Evolutionary conservation across 805 yeast species (phyloP).

Genomic region (Ogataea henricii): DNA sequence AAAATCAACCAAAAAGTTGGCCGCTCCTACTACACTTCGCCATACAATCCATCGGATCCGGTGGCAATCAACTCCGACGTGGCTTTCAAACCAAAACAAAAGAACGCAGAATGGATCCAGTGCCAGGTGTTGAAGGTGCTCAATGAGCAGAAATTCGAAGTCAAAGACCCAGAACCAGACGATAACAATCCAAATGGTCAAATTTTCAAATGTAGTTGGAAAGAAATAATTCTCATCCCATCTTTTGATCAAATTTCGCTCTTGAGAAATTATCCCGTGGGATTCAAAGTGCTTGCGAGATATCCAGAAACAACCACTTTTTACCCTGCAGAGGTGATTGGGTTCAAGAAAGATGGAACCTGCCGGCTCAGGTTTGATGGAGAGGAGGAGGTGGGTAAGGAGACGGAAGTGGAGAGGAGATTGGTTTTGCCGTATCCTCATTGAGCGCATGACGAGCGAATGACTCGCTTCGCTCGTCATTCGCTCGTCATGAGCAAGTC

Average conservation of each 20-base stretch:
- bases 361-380: conserved; percentile 90
- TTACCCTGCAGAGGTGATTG: conserved; percentile 90
- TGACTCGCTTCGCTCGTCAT: not conserved
- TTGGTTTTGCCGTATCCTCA: conserved; percentile 76
- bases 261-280: conserved; percentile 62
- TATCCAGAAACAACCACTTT: conserved; percentile 98
- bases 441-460: conserved; percentile 1
- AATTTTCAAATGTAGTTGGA: conserved; percentile 77
- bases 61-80: conserved; percentile 75
- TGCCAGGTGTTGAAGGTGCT: conserved; percentile 79
- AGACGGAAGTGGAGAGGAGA: conserved; percentile 86
- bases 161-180: conserved; percentile 98
- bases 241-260: conserved; percentile 34
- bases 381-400: conserved; percentile 94
- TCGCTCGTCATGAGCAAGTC: not conserved
- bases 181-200: conserved; percentile 88
- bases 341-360: conserved; percentile 69
- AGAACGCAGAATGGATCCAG: conserved; percentile 92
- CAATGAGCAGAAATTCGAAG: conserved; percentile 61
- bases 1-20: conserved; percentile 21
- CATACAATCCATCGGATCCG: conserved; percentile 60
- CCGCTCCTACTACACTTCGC: conserved; percentile 44
- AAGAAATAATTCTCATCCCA: conserved; percentile 77
- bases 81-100: conserved; percentile 74
- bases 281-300: conserved; percentile 83